Conservation (phyloP, 805 yeast genomes). For the Wickerhamiella kurtzmanii region DNA sequence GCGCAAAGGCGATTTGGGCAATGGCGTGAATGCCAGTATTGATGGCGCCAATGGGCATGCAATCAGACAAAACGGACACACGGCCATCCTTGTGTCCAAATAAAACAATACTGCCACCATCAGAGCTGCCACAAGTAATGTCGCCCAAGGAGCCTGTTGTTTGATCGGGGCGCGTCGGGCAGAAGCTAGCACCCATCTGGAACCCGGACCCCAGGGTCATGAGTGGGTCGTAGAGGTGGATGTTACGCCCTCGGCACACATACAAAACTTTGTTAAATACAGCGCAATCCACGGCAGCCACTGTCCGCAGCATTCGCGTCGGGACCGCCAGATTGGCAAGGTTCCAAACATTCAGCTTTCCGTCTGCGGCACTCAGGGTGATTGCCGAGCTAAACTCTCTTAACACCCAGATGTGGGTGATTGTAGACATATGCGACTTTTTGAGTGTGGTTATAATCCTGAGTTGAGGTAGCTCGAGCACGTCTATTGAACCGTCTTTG, state of each 20-base stretch:
- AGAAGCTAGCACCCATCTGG: constrained; percentile 6
- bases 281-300: background rate
- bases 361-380: constrained; percentile 28
- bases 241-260: constrained; percentile 25
- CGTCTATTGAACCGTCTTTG: background rate
- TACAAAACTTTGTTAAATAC: constrained; percentile 19
- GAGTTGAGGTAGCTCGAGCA: background rate
- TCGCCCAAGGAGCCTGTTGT: constrained; percentile 8
- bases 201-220: constrained; percentile 13
- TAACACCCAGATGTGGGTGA: constrained; percentile 11
- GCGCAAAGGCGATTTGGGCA: constrained; percentile 20
- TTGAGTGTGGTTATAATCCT: background rate
- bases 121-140: constrained; percentile 15
- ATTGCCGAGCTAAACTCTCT: constrained; percentile 18
- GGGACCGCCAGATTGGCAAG: constrained; percentile 16
- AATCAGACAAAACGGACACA: constrained; percentile 22
- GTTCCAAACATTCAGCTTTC: constrained; percentile 27
- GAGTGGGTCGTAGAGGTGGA: constrained; percentile 24
- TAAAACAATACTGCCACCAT: constrained; percentile 20
- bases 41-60: constrained; percentile 20
- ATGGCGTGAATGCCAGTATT: constrained; percentile 23
- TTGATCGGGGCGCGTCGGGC: background rate
- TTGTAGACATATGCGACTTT: constrained; percentile 9
- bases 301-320: constrained; percentile 3
- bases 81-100: constrained; percentile 32